phyloP scores from a whole-genome alignment of 805 yeast genomes.

The Yarrowia sp. region DNA sequence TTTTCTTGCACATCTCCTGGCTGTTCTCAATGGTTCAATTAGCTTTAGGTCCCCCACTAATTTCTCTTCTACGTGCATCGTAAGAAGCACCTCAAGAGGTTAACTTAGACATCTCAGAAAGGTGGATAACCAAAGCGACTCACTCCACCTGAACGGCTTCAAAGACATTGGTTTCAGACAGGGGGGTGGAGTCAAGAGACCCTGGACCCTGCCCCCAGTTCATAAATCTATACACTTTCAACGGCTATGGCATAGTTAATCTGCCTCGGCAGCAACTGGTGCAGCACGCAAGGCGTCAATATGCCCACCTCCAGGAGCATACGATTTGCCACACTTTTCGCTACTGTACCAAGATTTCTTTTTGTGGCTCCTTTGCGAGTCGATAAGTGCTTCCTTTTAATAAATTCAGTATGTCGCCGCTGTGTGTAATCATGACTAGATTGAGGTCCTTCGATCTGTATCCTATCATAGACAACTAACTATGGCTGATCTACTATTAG shows the following conservation, averaged over 20 bases:
- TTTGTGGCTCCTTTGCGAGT: background rate
- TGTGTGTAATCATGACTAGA: background rate
- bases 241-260: background rate
- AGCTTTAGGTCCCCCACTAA: background rate
- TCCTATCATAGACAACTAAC: too few relatives aligned
- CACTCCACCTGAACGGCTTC: slow-evolving; percentile 9
- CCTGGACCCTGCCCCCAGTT: slow-evolving; percentile 9
- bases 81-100: background rate
- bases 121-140: slow-evolving; percentile 2
- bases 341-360: background rate
- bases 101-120: too few relatives aligned
- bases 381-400: background rate
- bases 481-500: too few relatives aligned
- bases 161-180: background rate
- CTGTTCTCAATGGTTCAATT: background rate
- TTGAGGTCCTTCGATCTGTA: too few relatives aligned
- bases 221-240: slow-evolving; percentile 4
- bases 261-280: background rate
- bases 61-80: background rate
- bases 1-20: too few relatives aligned
- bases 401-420: background rate
- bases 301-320: background rate
- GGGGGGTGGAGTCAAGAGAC: background rate
- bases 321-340: background rate
- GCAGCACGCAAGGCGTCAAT: background rate